Conservation (phyloP, 1,284 basidiomycete species). For the Cryptococcus maquisensis region DNA sequence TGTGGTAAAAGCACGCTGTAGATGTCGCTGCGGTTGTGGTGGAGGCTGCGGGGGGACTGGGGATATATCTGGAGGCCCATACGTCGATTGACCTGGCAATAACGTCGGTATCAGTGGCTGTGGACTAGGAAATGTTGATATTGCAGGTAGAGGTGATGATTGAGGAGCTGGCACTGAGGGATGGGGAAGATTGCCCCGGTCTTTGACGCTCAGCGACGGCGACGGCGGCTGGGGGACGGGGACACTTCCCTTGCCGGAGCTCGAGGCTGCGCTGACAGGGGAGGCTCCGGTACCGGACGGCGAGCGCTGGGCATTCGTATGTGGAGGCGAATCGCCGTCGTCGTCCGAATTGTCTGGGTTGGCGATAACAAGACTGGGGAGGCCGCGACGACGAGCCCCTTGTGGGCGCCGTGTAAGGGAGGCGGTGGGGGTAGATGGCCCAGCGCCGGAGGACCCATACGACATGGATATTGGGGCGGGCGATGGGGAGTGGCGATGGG, state of each 20-base stretch:
- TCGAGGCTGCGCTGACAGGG: conserved; percentile 9
- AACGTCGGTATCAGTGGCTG: conserved; percentile 10
- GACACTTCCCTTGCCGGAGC: conserved; percentile 9
- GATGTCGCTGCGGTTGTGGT: conserved; percentile 42
- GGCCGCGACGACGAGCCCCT: conserved; percentile 30
- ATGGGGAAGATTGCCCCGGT: conserved; percentile 9
- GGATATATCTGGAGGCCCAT: conserved; percentile 10
- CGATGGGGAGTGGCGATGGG: background rate
- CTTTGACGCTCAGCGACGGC: conserved; percentile 7
- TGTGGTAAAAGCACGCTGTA: conserved; percentile 35
- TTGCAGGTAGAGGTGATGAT: conserved; percentile 24
- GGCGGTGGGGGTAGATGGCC: conserved; percentile 20
- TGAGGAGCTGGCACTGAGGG: conserved; percentile 30
- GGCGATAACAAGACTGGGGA: conserved; percentile 34
- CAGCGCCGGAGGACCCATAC: conserved; percentile 7
- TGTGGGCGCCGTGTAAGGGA: conserved; percentile 23
- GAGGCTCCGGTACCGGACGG: conserved; percentile 10
- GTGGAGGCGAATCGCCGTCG: conserved; percentile 16
- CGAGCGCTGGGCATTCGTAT: conserved; percentile 7
- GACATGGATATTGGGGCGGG: conserved; percentile 6
- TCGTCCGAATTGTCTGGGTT: conserved; percentile 46
- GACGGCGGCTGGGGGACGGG: conserved; percentile 4
- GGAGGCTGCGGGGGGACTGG: conserved; percentile 38
- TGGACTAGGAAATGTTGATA: conserved; percentile 18
- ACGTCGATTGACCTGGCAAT: background rate